These are phyloP conservation scores for Picochlorum costavermella DNA, from an alignment of 139 green algal genomes.

Conservation along the genomic window DNA sequence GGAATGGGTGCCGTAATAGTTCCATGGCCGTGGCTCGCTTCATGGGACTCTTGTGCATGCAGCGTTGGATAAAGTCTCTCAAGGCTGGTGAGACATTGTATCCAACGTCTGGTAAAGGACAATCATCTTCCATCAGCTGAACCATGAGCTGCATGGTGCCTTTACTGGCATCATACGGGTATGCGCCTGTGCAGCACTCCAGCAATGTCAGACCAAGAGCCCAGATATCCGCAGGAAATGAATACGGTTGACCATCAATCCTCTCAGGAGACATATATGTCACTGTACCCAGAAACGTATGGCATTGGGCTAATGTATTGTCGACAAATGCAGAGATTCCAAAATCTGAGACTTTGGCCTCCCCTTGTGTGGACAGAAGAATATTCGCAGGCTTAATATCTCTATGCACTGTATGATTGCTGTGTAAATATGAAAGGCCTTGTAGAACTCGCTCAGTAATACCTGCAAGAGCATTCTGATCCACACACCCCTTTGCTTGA, in stretches of 20 bases:
- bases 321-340: slow-evolving; percentile 81
- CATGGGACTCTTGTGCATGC: slow-evolving; percentile 62
- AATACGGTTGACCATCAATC: slow-evolving; percentile 78
- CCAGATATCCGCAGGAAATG: slow-evolving; percentile 75
- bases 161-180: slow-evolving; percentile 74
- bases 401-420: slow-evolving; percentile 64
- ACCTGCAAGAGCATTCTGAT: slow-evolving; percentile 68
- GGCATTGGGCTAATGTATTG: slow-evolving; percentile 70
- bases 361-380: slow-evolving; percentile 62
- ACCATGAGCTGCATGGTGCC: slow-evolving; percentile 76
- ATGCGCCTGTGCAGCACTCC: slow-evolving; percentile 77
- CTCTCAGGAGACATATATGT: slow-evolving; percentile 98
- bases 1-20: slow-evolving; percentile 68
- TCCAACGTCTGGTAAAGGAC: slow-evolving; percentile 32
- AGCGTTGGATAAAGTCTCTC: slow-evolving; percentile 64
- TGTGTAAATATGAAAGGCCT: slow-evolving; percentile 77
- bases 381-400: slow-evolving; percentile 95
- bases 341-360: slow-evolving; percentile 87
- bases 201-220: slow-evolving; percentile 79
- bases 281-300: slow-evolving; percentile 84
- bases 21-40: slow-evolving; percentile 49
- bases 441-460: slow-evolving; percentile 60
- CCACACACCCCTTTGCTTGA: slow-evolving; percentile 51
- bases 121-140: slow-evolving; percentile 52
- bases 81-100: slow-evolving; percentile 54